These are phyloP conservation scores for Globisporangium echinulatum DNA, from an alignment of 352 stramenopile genomes.

Conservation along the genomic window DNA sequence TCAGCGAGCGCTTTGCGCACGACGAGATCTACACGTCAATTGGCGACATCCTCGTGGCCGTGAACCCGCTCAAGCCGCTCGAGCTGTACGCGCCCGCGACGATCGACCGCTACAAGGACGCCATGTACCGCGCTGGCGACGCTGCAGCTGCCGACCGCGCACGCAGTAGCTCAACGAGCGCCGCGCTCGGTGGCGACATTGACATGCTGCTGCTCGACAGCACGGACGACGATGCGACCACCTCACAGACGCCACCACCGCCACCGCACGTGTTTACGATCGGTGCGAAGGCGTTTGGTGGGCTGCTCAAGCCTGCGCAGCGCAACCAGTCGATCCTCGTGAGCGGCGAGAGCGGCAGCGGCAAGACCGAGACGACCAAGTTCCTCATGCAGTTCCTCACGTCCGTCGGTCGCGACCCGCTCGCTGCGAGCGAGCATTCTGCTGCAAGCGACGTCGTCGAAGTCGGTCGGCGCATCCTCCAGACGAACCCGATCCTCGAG, in stretches of 20 bases:
- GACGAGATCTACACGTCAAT: conserved; percentile 87
- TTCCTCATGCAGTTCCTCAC: conserved; percentile 94
- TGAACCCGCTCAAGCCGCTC: conserved; percentile 81
- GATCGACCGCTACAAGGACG: conserved; percentile 62
- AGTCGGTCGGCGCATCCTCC: conserved; percentile 86
- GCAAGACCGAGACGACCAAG: conserved; percentile 57
- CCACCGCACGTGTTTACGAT: conserved; percentile 90
- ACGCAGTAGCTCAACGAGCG: conserved; percentile 7
- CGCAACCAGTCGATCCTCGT: conserved; percentile 41
- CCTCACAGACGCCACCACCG: background rate
- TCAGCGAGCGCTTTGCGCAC: conserved; percentile 64
- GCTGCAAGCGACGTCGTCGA: conserved; percentile 41
- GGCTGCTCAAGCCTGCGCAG: conserved; percentile 45
- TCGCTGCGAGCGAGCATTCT: conserved; percentile 3
- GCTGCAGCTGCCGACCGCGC: conserved; percentile 1
- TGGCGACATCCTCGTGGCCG: conserved; percentile 75
- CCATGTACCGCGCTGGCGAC: conserved; percentile 21
- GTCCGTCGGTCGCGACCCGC: conserved; percentile 58
- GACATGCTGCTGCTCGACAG: too few species aligned
- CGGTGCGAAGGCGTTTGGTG: conserved; percentile 78
- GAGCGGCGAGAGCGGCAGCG: conserved; percentile 36
- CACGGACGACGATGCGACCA: conserved; percentile 2
- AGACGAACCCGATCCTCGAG: conserved; percentile 97
- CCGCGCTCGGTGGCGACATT: background rate
- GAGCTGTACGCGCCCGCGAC: conserved; percentile 53